Evolutionary conservation across 306 rosid genomes (phyloP).

Genomic region (Cucurbita argyrosperma): DNA sequence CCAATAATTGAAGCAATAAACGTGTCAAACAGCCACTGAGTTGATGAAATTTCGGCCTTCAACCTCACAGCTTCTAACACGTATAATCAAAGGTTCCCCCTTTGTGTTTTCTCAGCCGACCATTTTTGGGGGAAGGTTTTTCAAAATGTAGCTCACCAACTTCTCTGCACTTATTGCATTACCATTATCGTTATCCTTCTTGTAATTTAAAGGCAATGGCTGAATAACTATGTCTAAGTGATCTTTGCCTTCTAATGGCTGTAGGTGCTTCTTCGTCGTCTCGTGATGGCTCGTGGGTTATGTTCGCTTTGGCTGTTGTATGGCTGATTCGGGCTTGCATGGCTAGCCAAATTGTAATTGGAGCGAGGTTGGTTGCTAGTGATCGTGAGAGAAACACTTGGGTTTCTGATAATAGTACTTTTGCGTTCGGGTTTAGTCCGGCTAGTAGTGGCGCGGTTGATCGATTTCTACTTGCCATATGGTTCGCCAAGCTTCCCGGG

Average conservation of each 20-base stretch:
- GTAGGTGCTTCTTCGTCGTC: not conserved
- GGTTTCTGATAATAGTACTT: constrained; percentile 71
- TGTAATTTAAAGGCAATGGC: not conserved
- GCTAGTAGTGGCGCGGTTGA: constrained; percentile 2
- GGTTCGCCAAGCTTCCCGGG: constrained; percentile 80
- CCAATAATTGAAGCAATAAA: not conserved
- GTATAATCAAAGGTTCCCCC: constrained; percentile 8
- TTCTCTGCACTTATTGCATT: not conserved
- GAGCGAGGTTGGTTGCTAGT: constrained; percentile 47
- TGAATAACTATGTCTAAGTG: not conserved
- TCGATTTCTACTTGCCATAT: constrained; percentile 38
- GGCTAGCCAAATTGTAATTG: constrained; percentile 37
- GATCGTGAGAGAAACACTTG: constrained; percentile 19
- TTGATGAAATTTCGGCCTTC: not conserved
- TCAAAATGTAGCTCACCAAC: constrained; percentile 80
- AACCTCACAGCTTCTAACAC: constrained; percentile 16
- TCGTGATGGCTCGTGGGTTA: constrained; percentile 16
- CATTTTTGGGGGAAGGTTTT: constrained; percentile 21
- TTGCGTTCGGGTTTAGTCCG: constrained; percentile 72
- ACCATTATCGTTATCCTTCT: not conserved
- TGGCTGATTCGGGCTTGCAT: constrained; percentile 10
- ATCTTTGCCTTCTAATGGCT: not conserved
- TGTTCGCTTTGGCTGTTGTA: constrained; percentile 13
- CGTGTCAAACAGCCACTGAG: not conserved
- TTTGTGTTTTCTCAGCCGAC: constrained; percentile 32